Base-by-base conservation (phyloP, 1,139 yeast genomes). In the Debaryomyces udenii region DNA sequence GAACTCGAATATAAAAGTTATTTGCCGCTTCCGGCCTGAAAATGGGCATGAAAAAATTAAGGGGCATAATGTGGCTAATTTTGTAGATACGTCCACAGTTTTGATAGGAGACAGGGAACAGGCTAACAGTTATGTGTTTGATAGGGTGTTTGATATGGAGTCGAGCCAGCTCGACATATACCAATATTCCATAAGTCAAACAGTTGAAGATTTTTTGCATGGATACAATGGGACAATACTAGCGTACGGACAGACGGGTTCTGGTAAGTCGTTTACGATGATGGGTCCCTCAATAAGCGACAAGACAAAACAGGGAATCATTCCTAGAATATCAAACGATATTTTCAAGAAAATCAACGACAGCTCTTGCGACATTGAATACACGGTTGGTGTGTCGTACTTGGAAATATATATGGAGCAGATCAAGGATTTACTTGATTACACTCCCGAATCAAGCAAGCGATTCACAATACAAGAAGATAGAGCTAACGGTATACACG, bases 191-290 rank as follows among this genome's bases (percentile, higher is more conserved):
- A 74, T 85, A 11, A 58, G 65, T 35, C 78, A 73, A 33, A 80
- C 80, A 2, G 83, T 83, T 2, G 83, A 81, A 36, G 93, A 85
- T 50, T 70, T 88, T 29, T 73, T 88, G 47, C 72, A 76, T 31
- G 97, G 97, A 0, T 88, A 86, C 57, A 88, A 90, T 59, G 93
- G 94, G 15, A 83, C 96, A 0, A 83, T 90, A 0, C 65, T 90
- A 34, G 91, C 96, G 1, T 90, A 88, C 60, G 97, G 96, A 6
- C 96, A 87, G 57, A 85, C 95, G 0, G 94, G 96, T 0, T 78
- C 94, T 1, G 96, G 96, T 3, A 89, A 89, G 57, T 81, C 96
- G 0, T 81, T 80, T 56, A 86, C 96, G 2, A 86, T 90, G 95
- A 78, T 86, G 77, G 96, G 96, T 0, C 65, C 59, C 9, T 47